Base-by-base conservation (phyloP, 106 monocot genomes). In the Platanthera guangdongensis region DNA sequence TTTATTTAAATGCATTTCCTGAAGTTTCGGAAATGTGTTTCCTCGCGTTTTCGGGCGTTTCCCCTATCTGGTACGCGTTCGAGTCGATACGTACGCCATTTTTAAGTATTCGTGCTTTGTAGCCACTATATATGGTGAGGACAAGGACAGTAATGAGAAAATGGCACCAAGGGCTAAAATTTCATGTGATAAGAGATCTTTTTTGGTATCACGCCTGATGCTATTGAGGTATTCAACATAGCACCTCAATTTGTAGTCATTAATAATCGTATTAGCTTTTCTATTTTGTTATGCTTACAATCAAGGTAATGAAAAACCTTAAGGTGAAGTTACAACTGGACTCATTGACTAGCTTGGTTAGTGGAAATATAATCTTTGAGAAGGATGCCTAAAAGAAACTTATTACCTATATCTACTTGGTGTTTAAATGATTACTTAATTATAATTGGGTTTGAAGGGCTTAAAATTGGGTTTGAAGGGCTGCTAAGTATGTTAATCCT, bases 201-300 rank as follows among this genome's bases (percentile, higher is more conserved):
- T 84, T 88, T 83, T 72, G 81, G 94, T 79, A 94, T 94, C 76
- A 90, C 90, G 9, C 45, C 82, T 50, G 57, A 62, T 70, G 88
- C 90, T 59, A 83, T 87, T 72, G 77, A 87, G 86, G 94, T 94
- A 82, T 78, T 63, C n/a, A 45, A 14, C n/a, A 19, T 39, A 51
- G 3, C 57, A 70, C 47, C 62, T 77, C 45, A 47, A 50, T 0
- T 16, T 70, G 39, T 11, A 13, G 14, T 70, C 22, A 70, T 70
- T 15, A 15, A 16, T 6, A 51, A 49, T 14, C 32, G 51, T 49
- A 48, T 72, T 19, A 72, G 0, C 72, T 72, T 72, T 72, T 72
- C 49, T 72, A 50, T 8, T 45, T 72, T 21, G 45, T 49, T 8
- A 18, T 50, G 1, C 5, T 51, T 50, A 72, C 21, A 50, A 19